Conservation (phyloP, 2,329 filamentous ascomycete genomes). For the Cordyceps pruinosa region DNA sequence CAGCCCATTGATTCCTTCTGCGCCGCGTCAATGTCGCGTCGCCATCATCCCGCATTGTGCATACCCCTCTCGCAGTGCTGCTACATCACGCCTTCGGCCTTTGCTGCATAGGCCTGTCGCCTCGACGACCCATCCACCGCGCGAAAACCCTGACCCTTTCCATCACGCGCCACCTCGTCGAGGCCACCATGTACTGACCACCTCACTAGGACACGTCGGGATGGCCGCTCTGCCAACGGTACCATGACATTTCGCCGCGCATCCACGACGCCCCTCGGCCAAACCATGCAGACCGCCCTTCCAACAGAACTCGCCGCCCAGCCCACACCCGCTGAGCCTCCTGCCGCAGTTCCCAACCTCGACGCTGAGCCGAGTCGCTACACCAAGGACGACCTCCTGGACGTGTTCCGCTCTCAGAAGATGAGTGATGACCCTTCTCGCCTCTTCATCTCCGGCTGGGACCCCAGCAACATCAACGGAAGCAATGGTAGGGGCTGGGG, state of each 20-base stretch:
- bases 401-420: conserved; percentile 55
- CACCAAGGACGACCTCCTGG: conserved; percentile 70
- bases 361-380: conserved; percentile 53
- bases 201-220: conserved; percentile 47
- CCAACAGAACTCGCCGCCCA: conserved; percentile 34
- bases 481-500: conserved; percentile 62
- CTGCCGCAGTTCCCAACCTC: conserved; percentile 25
- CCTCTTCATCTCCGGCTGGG: conserved; percentile 72
- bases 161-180: neutral
- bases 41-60: neutral
- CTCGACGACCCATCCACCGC: conserved; percentile 3
- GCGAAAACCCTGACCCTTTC: conserved; percentile 1
- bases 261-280: conserved; percentile 48
- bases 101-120: neutral
- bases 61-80: neutral
- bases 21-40: neutral
- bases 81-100: neutral
- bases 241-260: conserved; percentile 59
- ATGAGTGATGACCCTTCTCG: conserved; percentile 49
- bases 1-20: conserved; percentile 22
- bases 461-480: conserved; percentile 65
- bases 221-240: conserved; percentile 52
- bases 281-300: conserved; percentile 31
- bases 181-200: conserved; percentile 9
- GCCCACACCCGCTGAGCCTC: conserved; percentile 30